Base-by-base conservation (phyloP, 225 moss, liverwort and hornwort species). In the Lunularia cruciata region DNA sequence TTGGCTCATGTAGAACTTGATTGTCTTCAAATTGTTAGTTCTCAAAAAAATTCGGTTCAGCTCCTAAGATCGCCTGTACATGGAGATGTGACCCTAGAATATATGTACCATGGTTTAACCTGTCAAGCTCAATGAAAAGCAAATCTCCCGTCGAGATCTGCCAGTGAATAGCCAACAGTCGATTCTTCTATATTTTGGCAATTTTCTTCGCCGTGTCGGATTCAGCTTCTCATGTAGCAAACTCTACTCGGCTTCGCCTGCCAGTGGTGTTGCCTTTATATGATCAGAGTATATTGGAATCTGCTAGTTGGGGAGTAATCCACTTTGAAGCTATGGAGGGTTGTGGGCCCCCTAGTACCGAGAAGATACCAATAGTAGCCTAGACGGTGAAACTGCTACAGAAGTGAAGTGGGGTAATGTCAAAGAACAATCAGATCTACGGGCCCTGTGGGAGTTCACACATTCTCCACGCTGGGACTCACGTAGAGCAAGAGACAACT, bases 81-180 rank as follows among this genome's bases (percentile, higher is more conserved):
- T 47, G 65, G 65, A 47, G 65, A 63, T 65, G 45, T 47, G 31
- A 47, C 47, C 46, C 47, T 47, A 23, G 62, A 62, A 25, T 40
- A 42, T 62, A 23, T 62, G 62, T 62, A 62, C 40, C 62, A 62
- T 42, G 62, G 23, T 62, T n/a, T 38, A 62, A 40, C 13, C 25
- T 47, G 31, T 65, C 65, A 65, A 65, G 47, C 47, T 65, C 65
- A 65, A 65, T 47, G 65, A 43, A 65, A 65, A 16, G 65, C 65
- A 65, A 47, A 28, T 32, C 65, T 65, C 65, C 9, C 28, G 32
- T 65, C 11, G 63, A 63, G 63, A 45, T 45, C 43, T 63, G 63
- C 43, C 15, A 25, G 23, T 34, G 40, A 63, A 22, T 40, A 63
- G 57, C 16, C 3, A 31, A 57, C 26, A 58, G 58, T 58, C 6